Percentiles rank a stretch among this genome's conserved stretches.
Conservation (phyloP, 176 grass and related monocot genomes). For the Juncus effusus region DNA sequence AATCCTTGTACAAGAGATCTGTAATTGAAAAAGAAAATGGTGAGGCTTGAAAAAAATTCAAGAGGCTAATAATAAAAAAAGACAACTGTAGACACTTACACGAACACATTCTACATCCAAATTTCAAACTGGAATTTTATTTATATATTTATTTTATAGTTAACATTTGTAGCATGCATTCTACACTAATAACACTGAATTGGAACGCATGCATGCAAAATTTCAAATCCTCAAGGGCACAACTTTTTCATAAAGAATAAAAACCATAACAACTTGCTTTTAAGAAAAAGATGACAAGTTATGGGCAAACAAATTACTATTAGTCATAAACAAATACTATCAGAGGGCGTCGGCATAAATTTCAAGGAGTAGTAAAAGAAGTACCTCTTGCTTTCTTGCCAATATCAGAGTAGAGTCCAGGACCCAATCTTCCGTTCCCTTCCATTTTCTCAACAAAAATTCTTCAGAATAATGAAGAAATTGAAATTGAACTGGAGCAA, state of each 20-base stretch:
- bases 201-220: too few relatives aligned
- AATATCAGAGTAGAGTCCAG: conserved; percentile 31
- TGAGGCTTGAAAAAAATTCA: neutral
- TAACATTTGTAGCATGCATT: too few relatives aligned
- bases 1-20: conserved; percentile 30
- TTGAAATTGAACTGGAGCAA: neutral
- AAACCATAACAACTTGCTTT: too few relatives aligned
- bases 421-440: conserved; percentile 28
- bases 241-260: too few relatives aligned
- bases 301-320: too few relatives aligned
- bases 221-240: too few relatives aligned
- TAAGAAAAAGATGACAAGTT: neutral
- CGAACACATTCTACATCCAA: too few relatives aligned
- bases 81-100: too few relatives aligned
- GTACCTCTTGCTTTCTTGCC: conserved; percentile 35
- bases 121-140: too few relatives aligned
- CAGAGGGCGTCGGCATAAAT: neutral
- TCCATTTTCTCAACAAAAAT: conserved; percentile 23
- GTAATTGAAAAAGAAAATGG: conserved; percentile 15
- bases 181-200: too few relatives aligned
- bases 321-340: neutral
- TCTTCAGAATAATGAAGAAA: neutral
- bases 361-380: neutral
- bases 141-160: too few relatives aligned
- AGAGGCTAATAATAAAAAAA: neutral